Percentiles rank a stretch among this genome's conserved stretches.
These are phyloP conservation scores for Naganishia randhawae DNA, from an alignment of 768 basidiomycete species.

Conservation along the genomic window DNA sequence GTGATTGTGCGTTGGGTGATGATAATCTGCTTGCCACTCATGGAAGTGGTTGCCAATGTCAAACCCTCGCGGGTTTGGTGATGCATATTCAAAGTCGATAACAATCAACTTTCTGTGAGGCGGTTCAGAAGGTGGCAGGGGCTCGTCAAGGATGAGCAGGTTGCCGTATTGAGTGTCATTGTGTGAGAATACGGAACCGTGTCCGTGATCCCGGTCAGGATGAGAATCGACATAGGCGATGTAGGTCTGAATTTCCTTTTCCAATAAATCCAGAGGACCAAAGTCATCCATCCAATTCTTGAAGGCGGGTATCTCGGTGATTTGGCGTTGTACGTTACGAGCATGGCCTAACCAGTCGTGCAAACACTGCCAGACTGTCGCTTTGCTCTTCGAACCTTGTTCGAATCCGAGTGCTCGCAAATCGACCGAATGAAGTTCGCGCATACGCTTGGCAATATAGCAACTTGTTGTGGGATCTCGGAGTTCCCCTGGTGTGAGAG, in stretches of 20 bases:
- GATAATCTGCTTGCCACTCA: conserved; percentile 93
- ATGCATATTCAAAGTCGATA: conserved; percentile 96
- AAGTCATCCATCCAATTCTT: conserved; percentile 54
- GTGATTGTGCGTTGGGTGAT: conserved; percentile 55
- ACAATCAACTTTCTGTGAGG: conserved; percentile 86
- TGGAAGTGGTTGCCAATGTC: conserved; percentile 97
- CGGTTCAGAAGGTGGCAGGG: conserved; percentile 56
- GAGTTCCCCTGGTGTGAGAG: conserved; percentile 72
- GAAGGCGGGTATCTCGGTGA: conserved; percentile 27
- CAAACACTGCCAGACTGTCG: conserved; percentile 46
- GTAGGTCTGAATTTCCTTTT: conserved; percentile 65
- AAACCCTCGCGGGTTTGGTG: conserved; percentile 84
- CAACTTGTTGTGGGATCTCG: conserved; percentile 70
- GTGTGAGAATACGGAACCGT: conserved; percentile 61
- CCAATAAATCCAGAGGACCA: conserved; percentile 63
- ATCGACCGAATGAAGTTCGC: conserved; percentile 90
- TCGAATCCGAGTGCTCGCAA: conserved; percentile 59
- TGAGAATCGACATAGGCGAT: conserved; percentile 60
- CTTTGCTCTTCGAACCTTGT: conserved; percentile 34
- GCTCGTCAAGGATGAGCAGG: conserved; percentile 65
- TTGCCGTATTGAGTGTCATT: conserved; percentile 98
- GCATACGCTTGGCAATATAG: conserved; percentile 91
- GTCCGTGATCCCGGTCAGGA: conserved; percentile 60
- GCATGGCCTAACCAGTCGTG: conserved; percentile 61
- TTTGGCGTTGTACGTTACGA: conserved; percentile 60